Conservation (phyloP, 306 rosid species). For the Malus sieversii region DNA sequence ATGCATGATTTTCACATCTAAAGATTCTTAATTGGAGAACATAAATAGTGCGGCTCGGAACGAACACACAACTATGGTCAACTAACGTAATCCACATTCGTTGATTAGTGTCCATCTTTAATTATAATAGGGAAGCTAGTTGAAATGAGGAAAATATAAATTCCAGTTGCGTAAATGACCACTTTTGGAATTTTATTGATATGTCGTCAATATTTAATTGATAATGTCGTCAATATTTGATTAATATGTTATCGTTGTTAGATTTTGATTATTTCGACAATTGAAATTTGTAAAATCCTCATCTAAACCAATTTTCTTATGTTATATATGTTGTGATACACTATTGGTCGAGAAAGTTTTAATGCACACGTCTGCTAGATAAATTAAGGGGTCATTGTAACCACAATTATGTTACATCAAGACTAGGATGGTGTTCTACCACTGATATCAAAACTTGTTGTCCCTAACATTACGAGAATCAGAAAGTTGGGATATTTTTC, state of each 20-base stretch:
- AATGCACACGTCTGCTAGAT: not conserved
- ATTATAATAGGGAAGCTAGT: not conserved
- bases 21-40: not conserved
- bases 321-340: not conserved
- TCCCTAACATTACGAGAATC: not conserved
- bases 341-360: not conserved
- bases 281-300: not conserved
- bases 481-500: not conserved
- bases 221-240: not conserved
- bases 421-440: not conserved
- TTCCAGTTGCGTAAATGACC: not conserved
- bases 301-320: not conserved
- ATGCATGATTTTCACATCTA: not conserved
- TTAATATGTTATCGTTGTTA: no score
- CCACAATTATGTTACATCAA: not conserved
- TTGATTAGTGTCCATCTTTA: not conserved
- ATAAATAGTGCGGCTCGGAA: not conserved
- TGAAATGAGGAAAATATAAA: not conserved
- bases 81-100: no score
- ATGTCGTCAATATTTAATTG: not conserved
- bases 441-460: not conserved
- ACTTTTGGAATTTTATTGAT: no score
- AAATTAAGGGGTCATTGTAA: not conserved
- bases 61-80: not conserved
- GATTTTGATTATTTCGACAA: no score